Percentiles rank a stretch among this genome's conserved stretches.
Evolutionary conservation across 441 rosid genomes (phyloP).

Genomic region (Syzygium malaccense): DNA sequence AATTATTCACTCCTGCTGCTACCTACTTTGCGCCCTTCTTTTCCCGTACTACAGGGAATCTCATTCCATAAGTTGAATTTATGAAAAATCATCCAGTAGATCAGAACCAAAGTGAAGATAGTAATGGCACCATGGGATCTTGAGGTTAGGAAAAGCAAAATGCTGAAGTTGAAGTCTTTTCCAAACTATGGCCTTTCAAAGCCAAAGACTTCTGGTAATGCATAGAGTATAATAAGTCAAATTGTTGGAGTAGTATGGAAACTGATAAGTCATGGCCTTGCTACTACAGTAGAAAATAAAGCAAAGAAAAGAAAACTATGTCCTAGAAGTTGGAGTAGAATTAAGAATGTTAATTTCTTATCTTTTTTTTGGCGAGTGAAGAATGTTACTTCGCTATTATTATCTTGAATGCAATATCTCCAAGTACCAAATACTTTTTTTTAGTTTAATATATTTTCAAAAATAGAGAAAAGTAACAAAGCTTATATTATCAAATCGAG

Average conservation of each 20-base stretch:
- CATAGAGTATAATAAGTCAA: background rate
- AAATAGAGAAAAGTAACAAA: background rate
- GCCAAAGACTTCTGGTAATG: background rate
- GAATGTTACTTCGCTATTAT: too few species aligned
- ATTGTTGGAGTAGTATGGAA: background rate
- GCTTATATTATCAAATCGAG: background rate
- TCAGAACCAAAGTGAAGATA: background rate
- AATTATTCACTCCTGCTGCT: background rate
- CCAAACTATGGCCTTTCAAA: background rate
- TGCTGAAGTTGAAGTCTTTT: background rate
- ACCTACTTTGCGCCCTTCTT: background rate
- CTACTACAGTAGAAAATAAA: too few species aligned
- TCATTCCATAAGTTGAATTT: background rate
- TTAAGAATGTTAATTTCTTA: too few species aligned
- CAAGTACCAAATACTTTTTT: background rate
- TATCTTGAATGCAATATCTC: background rate
- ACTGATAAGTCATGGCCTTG: background rate
- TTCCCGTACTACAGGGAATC: background rate
- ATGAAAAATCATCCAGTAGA: background rate
- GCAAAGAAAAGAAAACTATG: background rate
- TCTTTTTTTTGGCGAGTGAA: background rate
- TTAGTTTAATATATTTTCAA: background rate
- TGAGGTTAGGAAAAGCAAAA: background rate
- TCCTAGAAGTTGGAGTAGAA: background rate
- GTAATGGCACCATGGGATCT: background rate